phyloP scores from a whole-genome alignment of 2,329 filamentous ascomycete genomes.

The Cordyceps fumosorosea region DNA sequence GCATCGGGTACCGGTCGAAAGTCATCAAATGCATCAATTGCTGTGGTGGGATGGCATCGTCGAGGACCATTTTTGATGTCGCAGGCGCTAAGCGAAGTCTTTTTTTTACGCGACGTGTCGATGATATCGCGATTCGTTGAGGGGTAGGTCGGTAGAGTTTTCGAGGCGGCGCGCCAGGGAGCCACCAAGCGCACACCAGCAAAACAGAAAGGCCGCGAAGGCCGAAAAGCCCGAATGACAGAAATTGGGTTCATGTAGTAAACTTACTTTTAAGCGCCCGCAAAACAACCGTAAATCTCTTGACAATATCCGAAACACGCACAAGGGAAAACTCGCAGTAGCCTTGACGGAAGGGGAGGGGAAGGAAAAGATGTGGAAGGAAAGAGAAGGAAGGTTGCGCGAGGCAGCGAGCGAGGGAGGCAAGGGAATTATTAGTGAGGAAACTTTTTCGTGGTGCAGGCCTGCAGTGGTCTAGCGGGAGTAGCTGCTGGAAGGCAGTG shows the following conservation, averaged over 20 bases:
- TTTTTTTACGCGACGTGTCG: not conserved
- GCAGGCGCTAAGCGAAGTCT: not conserved
- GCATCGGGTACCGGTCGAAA: not conserved
- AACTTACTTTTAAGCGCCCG: conserved; percentile 50
- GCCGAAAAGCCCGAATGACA: not conserved
- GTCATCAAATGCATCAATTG: not conserved
- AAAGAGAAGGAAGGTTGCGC: conserved; percentile 10
- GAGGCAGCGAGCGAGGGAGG: conserved; percentile 7
- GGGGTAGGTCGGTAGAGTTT: conserved; percentile 15
- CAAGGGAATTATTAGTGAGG: conserved; percentile 14
- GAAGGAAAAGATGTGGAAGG: conserved; percentile 24
- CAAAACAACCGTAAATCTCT: conserved; percentile 40
- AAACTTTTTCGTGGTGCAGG: conserved; percentile 24
- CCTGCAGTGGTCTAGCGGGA: not conserved
- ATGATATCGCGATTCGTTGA: conserved; percentile 11
- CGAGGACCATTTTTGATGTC: not conserved
- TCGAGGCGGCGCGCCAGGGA: conserved; percentile 13
- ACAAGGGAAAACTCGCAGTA: conserved; percentile 41
- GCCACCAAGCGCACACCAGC: conserved; percentile 17
- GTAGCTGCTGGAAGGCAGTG: not conserved
- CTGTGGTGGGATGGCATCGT: not conserved
- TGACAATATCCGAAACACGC: conserved; percentile 39
- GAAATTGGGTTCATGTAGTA: not conserved
- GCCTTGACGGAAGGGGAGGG: conserved; percentile 25
- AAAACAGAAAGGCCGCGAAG: conserved; percentile 14